Base-by-base conservation (phyloP, 2,329 filamentous ascomycete genomes). In the Clonostachys solani region DNA sequence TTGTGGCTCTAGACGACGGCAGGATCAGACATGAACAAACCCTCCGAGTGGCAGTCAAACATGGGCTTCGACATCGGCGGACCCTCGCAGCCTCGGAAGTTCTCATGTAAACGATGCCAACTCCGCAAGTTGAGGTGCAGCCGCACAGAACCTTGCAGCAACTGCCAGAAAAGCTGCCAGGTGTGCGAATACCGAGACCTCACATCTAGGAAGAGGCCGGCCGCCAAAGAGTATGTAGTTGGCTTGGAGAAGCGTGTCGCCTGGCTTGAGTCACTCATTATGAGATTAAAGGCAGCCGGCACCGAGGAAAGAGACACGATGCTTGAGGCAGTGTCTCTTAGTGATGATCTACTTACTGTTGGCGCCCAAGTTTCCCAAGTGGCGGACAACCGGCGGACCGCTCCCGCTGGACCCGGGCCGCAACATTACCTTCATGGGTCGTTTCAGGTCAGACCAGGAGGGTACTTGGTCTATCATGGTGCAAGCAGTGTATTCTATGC, bases 401-500 rank as follows among this genome's bases (percentile, higher is more conserved):
- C 5, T 19, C 4, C 19, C 4, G 12, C 3, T 5, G 16, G 23
- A 6, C 18, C 5, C 40, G n/a, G 13, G 5, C 13, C 40, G n/a
- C 13, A 15, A 34, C 13, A 18, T n/a, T 15, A 44, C 36, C 9
- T 29, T 29, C 12, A 19, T 19, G 18, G 18, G 5, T 19, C 18
- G 18, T 29, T 44, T 17, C 16, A 43, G 13, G 16, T 40, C 5
- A 44, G 37, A 12, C 38, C 38, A 8, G 34, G 42, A 12, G 44
- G 44, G 10, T 40, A 19, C 13, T 13, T 57, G 12, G 43, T 50
- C 29, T 56, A 49, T 23, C 51, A 56, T 29, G 56, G 56, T 5
- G 50, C 53, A 3, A 58, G 56, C 5, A 62, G 60, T 33, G 60
- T 62, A 9, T 61, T 58, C 37, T 52, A 51, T 7, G 49, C 45